Conservation (phyloP, 78 protist genomes). For the Bodo saltans region DNA sequence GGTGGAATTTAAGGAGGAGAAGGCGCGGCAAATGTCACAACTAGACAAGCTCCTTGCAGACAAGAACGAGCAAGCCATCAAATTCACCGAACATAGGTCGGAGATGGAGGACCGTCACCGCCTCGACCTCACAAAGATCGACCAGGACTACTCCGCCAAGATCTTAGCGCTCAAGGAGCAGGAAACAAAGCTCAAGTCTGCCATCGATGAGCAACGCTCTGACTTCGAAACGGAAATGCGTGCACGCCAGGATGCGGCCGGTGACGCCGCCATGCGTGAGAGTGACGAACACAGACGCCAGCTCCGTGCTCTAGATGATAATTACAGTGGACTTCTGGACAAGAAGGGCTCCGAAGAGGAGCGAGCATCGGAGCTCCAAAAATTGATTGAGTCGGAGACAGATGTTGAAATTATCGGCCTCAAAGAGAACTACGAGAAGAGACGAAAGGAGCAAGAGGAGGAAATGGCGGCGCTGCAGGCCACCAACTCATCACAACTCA, state of each 20-base stretch:
- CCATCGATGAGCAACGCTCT: background rate
- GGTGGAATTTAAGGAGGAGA: slow-evolving; percentile 11
- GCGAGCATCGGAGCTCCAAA: slow-evolving; percentile 17
- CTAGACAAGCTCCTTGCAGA: background rate
- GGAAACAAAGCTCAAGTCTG: background rate
- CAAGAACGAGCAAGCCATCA: slow-evolving; percentile 17
- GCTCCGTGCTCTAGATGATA: background rate
- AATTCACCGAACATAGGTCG: background rate
- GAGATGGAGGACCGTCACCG: slow-evolving; percentile 9
- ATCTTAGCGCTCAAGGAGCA: slow-evolving; percentile 8
- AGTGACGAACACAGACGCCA: background rate
- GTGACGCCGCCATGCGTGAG: background rate
- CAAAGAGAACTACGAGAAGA: slow-evolving; percentile 6
- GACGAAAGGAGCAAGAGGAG: background rate
- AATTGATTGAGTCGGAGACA: slow-evolving; percentile 34
- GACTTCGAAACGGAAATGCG: background rate
- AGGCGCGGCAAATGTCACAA: background rate
- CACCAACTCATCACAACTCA: background rate
- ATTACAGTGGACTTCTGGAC: background rate
- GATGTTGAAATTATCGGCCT: slow-evolving; percentile 25
- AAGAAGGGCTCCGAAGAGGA: slow-evolving; percentile 1
- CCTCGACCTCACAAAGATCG: slow-evolving; percentile 6
- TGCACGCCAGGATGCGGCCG: background rate
- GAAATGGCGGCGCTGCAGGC: background rate
- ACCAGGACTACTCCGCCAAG: background rate